Evolutionary conservation across 2,329 filamentous ascomycete species (phyloP).

Genomic region (Graphiopsis chlorocephala): DNA sequence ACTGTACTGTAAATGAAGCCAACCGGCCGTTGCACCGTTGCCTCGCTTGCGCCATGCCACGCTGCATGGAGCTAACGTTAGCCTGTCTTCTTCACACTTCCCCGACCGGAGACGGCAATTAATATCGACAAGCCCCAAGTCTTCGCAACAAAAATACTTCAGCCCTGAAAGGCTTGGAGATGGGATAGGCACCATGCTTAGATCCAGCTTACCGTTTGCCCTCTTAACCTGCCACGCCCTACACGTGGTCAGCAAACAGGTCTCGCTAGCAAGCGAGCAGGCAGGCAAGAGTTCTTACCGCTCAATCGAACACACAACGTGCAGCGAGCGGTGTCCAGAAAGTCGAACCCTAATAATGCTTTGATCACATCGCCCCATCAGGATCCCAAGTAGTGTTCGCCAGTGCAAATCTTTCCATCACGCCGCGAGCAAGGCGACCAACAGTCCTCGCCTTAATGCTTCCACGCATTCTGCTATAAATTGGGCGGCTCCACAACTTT

Average conservation of each 20-base stretch:
- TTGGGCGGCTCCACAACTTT: not conserved
- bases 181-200: not conserved
- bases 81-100: not conserved
- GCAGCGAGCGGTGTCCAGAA: not conserved
- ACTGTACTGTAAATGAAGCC: conserved; percentile 1
- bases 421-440: not conserved
- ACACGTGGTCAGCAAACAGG: not conserved
- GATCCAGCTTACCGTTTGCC: not conserved
- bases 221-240: not conserved
- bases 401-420: not conserved
- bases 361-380: not conserved
- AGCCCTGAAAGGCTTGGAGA: not conserved
- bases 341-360: not conserved
- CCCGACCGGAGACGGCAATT: not conserved
- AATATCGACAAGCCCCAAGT: not conserved
- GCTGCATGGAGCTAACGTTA: not conserved
- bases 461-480: not conserved
- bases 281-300: not conserved
- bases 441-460: not conserved
- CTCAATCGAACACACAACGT: not conserved
- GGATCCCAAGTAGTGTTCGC: not conserved
- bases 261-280: not conserved
- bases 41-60: not conserved
- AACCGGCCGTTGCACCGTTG: not conserved
- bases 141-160: not conserved